phyloP scores from a whole-genome alignment of 2,329 filamentous ascomycete genomes.

The Diaporthe sp. region DNA sequence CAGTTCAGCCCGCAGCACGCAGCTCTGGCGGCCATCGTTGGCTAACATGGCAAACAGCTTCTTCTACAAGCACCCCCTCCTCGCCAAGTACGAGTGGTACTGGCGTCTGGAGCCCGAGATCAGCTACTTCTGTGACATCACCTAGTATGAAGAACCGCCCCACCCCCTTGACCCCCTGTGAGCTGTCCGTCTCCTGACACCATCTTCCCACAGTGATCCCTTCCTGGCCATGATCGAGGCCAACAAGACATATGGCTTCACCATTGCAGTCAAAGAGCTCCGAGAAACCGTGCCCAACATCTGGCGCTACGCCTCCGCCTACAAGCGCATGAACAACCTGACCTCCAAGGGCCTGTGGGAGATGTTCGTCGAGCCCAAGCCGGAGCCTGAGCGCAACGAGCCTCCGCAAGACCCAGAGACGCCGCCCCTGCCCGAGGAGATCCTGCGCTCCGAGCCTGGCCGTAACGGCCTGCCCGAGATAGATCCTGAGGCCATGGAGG shows the following conservation, averaged over 20 bases:
- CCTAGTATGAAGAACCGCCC: slow-evolving; percentile 75
- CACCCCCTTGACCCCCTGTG: not conserved
- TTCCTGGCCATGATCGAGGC: slow-evolving; percentile 94
- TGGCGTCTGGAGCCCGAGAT: slow-evolving; percentile 99
- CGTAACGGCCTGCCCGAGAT: slow-evolving; percentile 82
- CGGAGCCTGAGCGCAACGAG: slow-evolving; percentile 69
- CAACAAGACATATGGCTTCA: slow-evolving; percentile 99
- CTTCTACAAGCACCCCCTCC: slow-evolving; percentile 96
- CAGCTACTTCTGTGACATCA: slow-evolving; percentile 99
- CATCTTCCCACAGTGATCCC: slow-evolving; percentile 75
- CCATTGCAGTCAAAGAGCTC: slow-evolving; percentile 97
- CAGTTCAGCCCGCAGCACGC: slow-evolving; percentile 52
- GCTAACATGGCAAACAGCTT: slow-evolving; percentile 67
- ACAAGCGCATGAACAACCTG: slow-evolving; percentile 92
- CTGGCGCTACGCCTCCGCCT: slow-evolving; percentile 98
- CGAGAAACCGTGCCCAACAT: slow-evolving; percentile 98
- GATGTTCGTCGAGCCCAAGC: slow-evolving; percentile 91
- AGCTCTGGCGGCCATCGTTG: no score
- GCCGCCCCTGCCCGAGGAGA: slow-evolving; percentile 82
- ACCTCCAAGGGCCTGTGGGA: slow-evolving; percentile 96
- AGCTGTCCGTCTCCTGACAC: not conserved
- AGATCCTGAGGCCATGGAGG: slow-evolving; percentile 94
- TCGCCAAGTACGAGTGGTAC: slow-evolving; percentile 99
- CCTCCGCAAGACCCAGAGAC: slow-evolving; percentile 74
- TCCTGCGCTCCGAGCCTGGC: slow-evolving; percentile 81